Evolutionary conservation across 1,139 yeast genomes (phyloP), one percentile per base, ranked within the genome.

Genomic region (Yamadazyma buinensis): DNA sequence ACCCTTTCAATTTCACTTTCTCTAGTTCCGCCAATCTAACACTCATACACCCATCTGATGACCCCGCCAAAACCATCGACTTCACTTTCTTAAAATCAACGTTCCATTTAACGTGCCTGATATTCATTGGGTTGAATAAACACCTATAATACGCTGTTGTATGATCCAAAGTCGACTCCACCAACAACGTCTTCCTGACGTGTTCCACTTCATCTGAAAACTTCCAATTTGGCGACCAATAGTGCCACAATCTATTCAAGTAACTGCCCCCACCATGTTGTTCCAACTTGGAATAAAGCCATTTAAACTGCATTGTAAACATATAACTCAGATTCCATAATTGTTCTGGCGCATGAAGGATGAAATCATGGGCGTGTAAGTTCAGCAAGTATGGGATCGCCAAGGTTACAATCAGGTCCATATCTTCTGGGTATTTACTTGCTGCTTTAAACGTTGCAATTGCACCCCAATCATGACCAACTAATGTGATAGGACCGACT

Each of bases 381-480:
- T 59, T 59, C 5, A 57, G 38, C 14, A 66, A 31, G 35, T 61
- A 63, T 2, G 75, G 75, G 37, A 68, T 67, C 5, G 72, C 71
- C 48, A 68, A 45, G 10, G 65, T 54, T 11, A 54, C 64, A 41
- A 59, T 51, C n/a, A 67, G 60, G 2, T 64, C 49, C 17, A 68
- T 44, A 35, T 56, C 40, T 8, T 64, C 64, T 0, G 74, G 74
- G 37, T 55, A 66, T 36, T 57, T 34, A 26, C 53, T 49, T 2
- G 72, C 67, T 2, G 66, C 49, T 41, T 64, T 63, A 47, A 56
- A 67, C 10, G 64, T 46, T 22, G 58, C 51, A 18, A 65, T 48
- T 2, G 75, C 72, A 19, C 75, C 75, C 75, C 75, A 68, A 46
- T 68, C 75, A 42, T 68, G 75, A 7, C 73, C 73, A 15, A 68